phyloP scores from a whole-genome alignment of 495 filamentous ascomycete species.

The Annulohypoxylon nitens region DNA sequence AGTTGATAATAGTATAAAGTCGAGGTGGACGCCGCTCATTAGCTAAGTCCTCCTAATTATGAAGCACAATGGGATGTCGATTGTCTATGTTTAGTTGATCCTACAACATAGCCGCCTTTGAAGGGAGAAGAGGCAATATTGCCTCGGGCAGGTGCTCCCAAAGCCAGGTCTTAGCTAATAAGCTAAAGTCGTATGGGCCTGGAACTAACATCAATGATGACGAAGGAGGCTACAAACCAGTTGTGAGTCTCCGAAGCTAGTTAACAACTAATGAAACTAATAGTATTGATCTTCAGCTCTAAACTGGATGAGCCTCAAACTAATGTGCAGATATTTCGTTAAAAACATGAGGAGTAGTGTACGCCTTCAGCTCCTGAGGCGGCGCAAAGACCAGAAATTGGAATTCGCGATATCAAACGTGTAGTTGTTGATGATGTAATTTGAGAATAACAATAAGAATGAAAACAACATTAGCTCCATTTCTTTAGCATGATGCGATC shows the following conservation, averaged over 20 bases:
- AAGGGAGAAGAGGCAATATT: slow-evolving; percentile 18
- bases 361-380: neutral
- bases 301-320: slow-evolving; percentile 3
- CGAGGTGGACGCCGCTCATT: neutral
- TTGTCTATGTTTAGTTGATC: slow-evolving; percentile 16
- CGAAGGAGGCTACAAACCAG: slow-evolving; percentile 42
- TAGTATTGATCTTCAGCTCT: neutral
- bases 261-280: slow-evolving; percentile 15
- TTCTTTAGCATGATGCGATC: slow-evolving; percentile 20
- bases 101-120: slow-evolving; percentile 2
- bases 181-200: slow-evolving; percentile 19
- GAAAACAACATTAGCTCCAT: slow-evolving; percentile 1
- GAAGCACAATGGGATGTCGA: slow-evolving; percentile 14
- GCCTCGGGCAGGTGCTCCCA: slow-evolving; percentile 11
- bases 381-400: neutral
- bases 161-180: slow-evolving; percentile 18
- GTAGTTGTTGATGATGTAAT: slow-evolving; percentile 40
- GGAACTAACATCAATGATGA: slow-evolving; percentile 44
- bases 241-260: slow-evolving; percentile 1
- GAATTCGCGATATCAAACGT: slow-evolving; percentile 32
- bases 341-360: neutral
- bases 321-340: slow-evolving; percentile 11
- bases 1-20: slow-evolving; percentile 16
- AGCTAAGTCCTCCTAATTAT: slow-evolving; percentile 11
- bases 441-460: slow-evolving; percentile 23